Evolutionary conservation across 1,284 basidiomycete species (phyloP), one percentile per base, ranked within the genome.

Genomic region (Rhizoctonia solani): DNA sequence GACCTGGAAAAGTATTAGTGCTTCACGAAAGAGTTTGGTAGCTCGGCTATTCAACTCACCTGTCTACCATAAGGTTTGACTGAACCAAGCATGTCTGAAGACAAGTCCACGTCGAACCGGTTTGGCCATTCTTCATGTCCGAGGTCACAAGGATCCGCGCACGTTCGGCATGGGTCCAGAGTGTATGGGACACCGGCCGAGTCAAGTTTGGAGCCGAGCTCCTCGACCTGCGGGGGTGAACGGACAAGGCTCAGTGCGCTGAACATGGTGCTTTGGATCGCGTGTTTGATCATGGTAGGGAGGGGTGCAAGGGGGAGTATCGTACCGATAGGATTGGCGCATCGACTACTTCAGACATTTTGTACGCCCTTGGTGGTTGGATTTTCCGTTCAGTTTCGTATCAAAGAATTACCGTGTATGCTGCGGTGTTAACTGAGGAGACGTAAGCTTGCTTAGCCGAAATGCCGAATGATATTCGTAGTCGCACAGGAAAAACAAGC

Each of bases 41-140:
- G n/a, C n/a, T n/a, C n/a, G 37, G 67, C 66, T 5, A 54, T 29
- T 37, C 54, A 19, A 75, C 82, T 70, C 69, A 89, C 90, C 81
- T 91, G 89, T 44, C 90, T 86, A 63, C 85, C 83, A 73, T 91
- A 93, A 1, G 92, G 87, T 75, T 90, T 90, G 29, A 93, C 84
- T 27, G 87, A 86, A 5, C 93, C 94, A 14, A 93, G 78, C 83
- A 97, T 85, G 61, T 89, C 84, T 14, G 84, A 85, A 58, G 88
- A 86, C 80, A 84, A 86, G 78, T 95, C 92, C 46, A 90, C 81
- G 69, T 87, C 83, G 74, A 94, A 87, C 58, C 83, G 83, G 19
- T 77, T 76, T 23, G 90, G 87, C 73, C 88, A 90, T 54, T 86
- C 85, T 47, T 89, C 87, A 72, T 93, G 87, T 67, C 87, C 89